Percentiles rank a stretch among this genome's conserved stretches.
Evolutionary conservation across 1,284 basidiomycete genomes (phyloP).

Genomic region (Athelia psychrophila): DNA sequence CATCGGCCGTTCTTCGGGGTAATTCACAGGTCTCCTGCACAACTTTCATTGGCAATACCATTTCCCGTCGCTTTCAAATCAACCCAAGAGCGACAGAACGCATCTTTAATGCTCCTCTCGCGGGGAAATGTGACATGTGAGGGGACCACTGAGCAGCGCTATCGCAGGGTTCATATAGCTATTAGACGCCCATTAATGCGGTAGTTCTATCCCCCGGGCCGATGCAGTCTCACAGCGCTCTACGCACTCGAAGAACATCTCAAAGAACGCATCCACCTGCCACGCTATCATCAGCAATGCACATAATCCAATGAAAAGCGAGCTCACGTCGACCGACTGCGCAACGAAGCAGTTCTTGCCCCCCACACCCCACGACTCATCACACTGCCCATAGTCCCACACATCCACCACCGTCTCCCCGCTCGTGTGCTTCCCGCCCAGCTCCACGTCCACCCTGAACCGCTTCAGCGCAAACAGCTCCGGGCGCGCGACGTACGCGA

Average conservation of each 20-base stretch:
- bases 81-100: too few species aligned
- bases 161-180: not conserved
- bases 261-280: constrained; percentile 65
- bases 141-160: too few species aligned
- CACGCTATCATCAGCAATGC: not conserved
- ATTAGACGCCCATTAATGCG: constrained; percentile 2
- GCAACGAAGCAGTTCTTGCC: constrained; percentile 76
- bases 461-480: constrained; percentile 58
- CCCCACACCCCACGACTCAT: constrained; percentile 60
- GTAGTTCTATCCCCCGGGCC: too few species aligned
- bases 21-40: too few species aligned
- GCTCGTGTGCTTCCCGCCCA: constrained; percentile 54
- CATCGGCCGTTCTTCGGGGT: too few species aligned
- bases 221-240: constrained; percentile 58
- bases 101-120: too few species aligned
- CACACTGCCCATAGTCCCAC: constrained; percentile 55
- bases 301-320: not conserved
- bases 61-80: too few species aligned
- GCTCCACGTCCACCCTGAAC: constrained; percentile 75
- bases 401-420: constrained; percentile 80
- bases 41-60: constrained; percentile 12
- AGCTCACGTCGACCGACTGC: constrained; percentile 59
- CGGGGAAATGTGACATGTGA: too few species aligned
- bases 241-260: constrained; percentile 60
- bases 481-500: constrained; percentile 68